These are phyloP conservation scores for Plantago major DNA, from an alignment of 257 asterid genomes.

Conservation along the genomic window DNA sequence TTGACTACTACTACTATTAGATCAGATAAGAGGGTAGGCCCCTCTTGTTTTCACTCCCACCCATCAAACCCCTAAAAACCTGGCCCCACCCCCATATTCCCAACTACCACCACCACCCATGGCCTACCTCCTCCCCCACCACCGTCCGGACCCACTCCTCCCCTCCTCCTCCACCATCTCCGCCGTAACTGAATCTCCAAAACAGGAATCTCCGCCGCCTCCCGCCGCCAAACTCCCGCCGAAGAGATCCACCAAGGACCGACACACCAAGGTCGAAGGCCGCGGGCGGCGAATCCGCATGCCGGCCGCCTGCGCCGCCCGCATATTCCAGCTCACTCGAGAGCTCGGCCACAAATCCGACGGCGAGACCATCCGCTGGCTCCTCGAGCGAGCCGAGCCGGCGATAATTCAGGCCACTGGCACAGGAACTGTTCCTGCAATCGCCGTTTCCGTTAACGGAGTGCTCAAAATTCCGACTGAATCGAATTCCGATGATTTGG, in stretches of 20 bases:
- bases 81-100: neutral
- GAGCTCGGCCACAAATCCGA: conserved; percentile 81
- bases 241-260: conserved; percentile 64
- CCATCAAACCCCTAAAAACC: conserved; percentile 24
- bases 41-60: neutral
- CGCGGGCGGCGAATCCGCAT: conserved; percentile 81
- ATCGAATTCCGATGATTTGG: conserved; percentile 26
- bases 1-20: no score
- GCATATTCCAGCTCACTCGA: conserved; percentile 66
- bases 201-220: conserved; percentile 10
- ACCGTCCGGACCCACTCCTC: conserved; percentile 27
- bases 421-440: conserved; percentile 73
- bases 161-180: conserved; percentile 22
- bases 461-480: conserved; percentile 57
- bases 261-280: conserved; percentile 88
- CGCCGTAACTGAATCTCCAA: conserved; percentile 35
- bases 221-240: conserved; percentile 19
- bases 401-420: conserved; percentile 80
- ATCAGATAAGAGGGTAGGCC: no score
- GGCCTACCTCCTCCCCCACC: conserved; percentile 13
- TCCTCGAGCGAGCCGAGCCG: conserved; percentile 75
- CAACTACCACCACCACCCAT: conserved; percentile 16
- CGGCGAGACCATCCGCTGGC: conserved; percentile 81
- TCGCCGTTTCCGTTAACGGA: conserved; percentile 78
- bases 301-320: conserved; percentile 78